Evolutionary conservation across 1,139 yeast species (phyloP), one percentile per base, ranked within the genome.

Genomic region (Meyerozyma guilliermondii): DNA sequence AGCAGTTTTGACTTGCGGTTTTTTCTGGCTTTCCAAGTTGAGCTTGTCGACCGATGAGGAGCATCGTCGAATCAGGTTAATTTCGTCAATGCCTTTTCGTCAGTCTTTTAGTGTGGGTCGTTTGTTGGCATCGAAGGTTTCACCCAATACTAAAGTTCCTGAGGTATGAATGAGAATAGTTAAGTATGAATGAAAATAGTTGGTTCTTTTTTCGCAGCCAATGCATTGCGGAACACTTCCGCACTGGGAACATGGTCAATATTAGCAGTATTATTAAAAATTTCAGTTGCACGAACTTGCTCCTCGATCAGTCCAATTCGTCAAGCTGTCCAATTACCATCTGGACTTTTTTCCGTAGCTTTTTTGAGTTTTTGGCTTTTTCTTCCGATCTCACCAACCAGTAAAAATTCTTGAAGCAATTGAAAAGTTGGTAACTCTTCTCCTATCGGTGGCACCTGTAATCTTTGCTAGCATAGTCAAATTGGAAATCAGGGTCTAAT

Each of bases 101-200:
- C 74, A 18, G 66, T 53, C n/a, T n/a, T n/a, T 56, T 11, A 51
- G 48, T 4, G 55, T 39, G 2, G 63, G 52, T 9, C 52, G 49
- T 43, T 56, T 51, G 2, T 55, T 53, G 2, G 51, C 43, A 6
- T 47, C 41, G 13, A 66, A 51, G 1, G 48, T 55, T 43, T 68
- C 73, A 3, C 60, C 59, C 26, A 60, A 9, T 22, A 67, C 52
- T 7, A 68, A 60, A 1, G 72, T 66, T 9, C 76, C 75, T 1
- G 74, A 65, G 28, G 73, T 68, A 42, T 69, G 75, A 40, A 70
- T 51, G 30, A 66, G 55, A 31, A n/a, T n/a, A n/a, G n/a, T n/a
- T n/a, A n/a, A n/a, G n/a, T n/a, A n/a, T n/a, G n/a, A n/a, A n/a
- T n/a, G n/a, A n/a, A n/a, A n/a, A 65, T 45, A 4, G 68, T 64